Evolutionary conservation across 805 yeast genomes (phyloP).

Genomic region (Cyberlindnera nakhonratchasimensis): DNA sequence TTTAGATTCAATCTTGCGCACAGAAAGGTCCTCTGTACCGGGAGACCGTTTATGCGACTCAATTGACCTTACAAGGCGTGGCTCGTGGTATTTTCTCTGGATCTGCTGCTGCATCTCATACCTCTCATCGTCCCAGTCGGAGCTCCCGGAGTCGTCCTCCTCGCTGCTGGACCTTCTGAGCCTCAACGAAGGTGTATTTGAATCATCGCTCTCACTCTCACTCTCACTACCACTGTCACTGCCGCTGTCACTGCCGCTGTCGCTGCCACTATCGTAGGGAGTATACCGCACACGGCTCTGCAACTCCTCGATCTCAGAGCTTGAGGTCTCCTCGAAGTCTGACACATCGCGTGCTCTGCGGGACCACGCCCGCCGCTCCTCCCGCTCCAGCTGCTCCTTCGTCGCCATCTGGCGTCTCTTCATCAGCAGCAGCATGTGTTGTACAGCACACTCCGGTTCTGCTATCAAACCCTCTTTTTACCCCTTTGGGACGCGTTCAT

Average conservation of each 20-base stretch:
- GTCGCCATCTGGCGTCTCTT: constrained; percentile 3
- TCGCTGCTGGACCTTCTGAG: no score
- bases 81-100: constrained; percentile 4
- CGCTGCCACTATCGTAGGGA: constrained; percentile 1
- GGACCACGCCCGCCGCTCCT: not conserved
- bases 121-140: constrained; percentile 7
- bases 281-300: constrained; percentile 5
- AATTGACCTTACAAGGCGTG: constrained; percentile 5
- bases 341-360: not conserved
- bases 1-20: constrained; percentile 19
- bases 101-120: constrained; percentile 8
- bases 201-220: no score
- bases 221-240: not conserved
- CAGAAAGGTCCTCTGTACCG: constrained; percentile 7
- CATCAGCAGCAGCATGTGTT: constrained; percentile 4
- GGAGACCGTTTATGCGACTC: constrained; percentile 8
- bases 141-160: not conserved
- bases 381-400: constrained; percentile 1
- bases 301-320: constrained; percentile 5
- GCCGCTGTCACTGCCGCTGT: not conserved
- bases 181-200: no score
- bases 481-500: not conserved
- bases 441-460: no score
- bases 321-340: constrained; percentile 1
- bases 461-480: not conserved